These are phyloP conservation scores for Colletotrichum sp. DNA, from an alignment of 2,329 filamentous ascomycete species.

Conservation along the genomic window DNA sequence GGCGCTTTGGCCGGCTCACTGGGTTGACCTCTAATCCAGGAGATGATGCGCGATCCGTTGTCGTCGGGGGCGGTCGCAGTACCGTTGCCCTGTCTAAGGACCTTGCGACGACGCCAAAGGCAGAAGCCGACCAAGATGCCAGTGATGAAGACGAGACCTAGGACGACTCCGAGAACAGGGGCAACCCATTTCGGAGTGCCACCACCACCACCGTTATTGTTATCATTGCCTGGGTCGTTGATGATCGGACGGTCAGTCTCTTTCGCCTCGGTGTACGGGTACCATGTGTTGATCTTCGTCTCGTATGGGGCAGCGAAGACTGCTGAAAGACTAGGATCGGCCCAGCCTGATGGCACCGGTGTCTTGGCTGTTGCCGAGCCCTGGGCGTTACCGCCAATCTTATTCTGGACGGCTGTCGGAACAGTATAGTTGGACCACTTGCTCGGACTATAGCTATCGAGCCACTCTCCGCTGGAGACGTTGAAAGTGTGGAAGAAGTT, in stretches of 20 bases:
- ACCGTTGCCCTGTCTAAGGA: slow-evolving; percentile 41
- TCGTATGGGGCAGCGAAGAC: slow-evolving; percentile 47
- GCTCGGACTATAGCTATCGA: slow-evolving; percentile 70
- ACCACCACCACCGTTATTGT: slow-evolving; percentile 29
- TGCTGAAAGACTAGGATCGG: slow-evolving; percentile 46
- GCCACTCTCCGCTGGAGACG: slow-evolving; percentile 72
- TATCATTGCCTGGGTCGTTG: not conserved
- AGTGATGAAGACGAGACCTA: slow-evolving; percentile 62
- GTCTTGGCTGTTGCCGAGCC: slow-evolving; percentile 74
- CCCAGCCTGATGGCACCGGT: slow-evolving; percentile 66
- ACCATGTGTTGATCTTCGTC: slow-evolving; percentile 58
- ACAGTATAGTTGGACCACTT: slow-evolving; percentile 72
- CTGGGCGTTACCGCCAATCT: slow-evolving; percentile 69
- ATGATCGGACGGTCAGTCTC: slow-evolving; percentile 28
- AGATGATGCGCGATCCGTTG: slow-evolving; percentile 50
- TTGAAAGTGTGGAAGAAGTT: slow-evolving; percentile 73
- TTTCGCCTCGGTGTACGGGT: slow-evolving; percentile 57
- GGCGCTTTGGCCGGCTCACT: slow-evolving; percentile 43
- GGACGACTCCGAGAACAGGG: slow-evolving; percentile 66
- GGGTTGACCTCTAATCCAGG: slow-evolving; percentile 56
- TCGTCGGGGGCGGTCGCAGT: slow-evolving; percentile 50
- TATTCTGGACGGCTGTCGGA: slow-evolving; percentile 64
- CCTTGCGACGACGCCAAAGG: slow-evolving; percentile 55
- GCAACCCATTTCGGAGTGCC: slow-evolving; percentile 62
- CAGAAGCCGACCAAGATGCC: slow-evolving; percentile 55